phyloP scores from a whole-genome alignment of 495 filamentous ascomycete species.

The Lepraria neglecta region DNA sequence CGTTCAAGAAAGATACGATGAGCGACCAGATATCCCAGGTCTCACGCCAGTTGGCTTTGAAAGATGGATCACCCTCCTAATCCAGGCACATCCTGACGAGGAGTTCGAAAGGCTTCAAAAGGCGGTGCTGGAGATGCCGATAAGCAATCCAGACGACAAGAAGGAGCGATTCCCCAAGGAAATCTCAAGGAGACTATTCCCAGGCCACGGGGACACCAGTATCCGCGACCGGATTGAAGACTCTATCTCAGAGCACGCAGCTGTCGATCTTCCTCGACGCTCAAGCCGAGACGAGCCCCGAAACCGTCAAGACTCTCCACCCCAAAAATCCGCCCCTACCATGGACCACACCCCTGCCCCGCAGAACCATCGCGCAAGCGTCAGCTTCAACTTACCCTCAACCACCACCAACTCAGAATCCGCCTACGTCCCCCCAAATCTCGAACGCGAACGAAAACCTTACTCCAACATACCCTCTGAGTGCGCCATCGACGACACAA shows the following conservation, averaged over 20 bases:
- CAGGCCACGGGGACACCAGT: conserved; percentile 38
- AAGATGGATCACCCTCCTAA: conserved; percentile 65
- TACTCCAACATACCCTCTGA: conserved; percentile 37
- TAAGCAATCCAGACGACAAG: conserved; percentile 64
- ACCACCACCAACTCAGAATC: conserved; percentile 25
- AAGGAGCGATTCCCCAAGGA: conserved; percentile 75
- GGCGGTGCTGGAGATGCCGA: conserved; percentile 66
- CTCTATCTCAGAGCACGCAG: conserved; percentile 43
- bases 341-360: conserved; percentile 20
- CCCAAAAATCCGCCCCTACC: conserved; percentile 22
- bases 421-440: conserved; percentile 29
- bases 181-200: conserved; percentile 67
- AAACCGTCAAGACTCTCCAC: conserved; percentile 22
- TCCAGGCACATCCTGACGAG: conserved; percentile 69
- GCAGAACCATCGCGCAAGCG: conserved; percentile 25
- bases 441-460: conserved; percentile 50
- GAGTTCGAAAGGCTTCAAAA: conserved; percentile 71
- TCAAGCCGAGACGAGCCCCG: conserved; percentile 27
- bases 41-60: conserved; percentile 77
- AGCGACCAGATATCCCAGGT: conserved; percentile 63
- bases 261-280: conserved; percentile 44
- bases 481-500: conserved; percentile 43
- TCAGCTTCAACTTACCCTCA: conserved; percentile 24
- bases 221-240: conserved; percentile 41
- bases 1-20: conserved; percentile 54